Conservation (phyloP, 208 protist genomes). For the Leishmania martiniquensis region DNA sequence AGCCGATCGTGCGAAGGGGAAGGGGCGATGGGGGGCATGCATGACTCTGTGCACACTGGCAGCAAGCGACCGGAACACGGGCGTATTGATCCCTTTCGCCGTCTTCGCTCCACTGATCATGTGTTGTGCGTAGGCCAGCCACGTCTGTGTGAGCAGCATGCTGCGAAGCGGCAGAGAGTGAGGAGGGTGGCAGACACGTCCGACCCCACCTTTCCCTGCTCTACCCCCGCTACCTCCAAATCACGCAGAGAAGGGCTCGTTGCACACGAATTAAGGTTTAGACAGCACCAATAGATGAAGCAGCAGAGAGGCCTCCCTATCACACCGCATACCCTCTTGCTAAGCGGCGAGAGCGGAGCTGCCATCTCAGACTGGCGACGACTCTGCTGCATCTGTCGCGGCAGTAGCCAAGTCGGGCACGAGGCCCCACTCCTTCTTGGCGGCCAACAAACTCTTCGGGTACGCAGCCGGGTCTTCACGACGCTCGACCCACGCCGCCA, state of each 20-base stretch:
- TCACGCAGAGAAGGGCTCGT: background rate
- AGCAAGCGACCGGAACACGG: background rate
- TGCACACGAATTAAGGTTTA: background rate
- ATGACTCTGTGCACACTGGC: background rate
- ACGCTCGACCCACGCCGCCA: constrained; percentile 51
- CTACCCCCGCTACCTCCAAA: background rate
- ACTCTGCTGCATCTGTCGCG: background rate
- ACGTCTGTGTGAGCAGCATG: background rate
- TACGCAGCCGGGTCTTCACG: constrained; percentile 58
- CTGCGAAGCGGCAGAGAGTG: background rate
- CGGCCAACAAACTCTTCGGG: constrained; percentile 58
- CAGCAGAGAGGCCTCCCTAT: background rate
- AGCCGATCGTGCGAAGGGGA: background rate
- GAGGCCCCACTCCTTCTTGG: constrained; percentile 78
- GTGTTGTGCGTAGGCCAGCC: background rate
- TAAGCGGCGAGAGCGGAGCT: background rate
- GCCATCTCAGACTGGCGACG: background rate
- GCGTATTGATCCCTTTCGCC: background rate
- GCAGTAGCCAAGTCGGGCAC: constrained; percentile 21
- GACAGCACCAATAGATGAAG: background rate
- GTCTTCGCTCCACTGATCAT: too few relatives aligned
- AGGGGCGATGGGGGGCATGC: background rate
- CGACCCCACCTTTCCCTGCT: background rate
- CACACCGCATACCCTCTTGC: background rate
- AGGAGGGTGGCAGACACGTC: background rate